Evolutionary conservation across 495 filamentous ascomycete genomes (phyloP).

Genomic region (Xylaria flabelliformis): DNA sequence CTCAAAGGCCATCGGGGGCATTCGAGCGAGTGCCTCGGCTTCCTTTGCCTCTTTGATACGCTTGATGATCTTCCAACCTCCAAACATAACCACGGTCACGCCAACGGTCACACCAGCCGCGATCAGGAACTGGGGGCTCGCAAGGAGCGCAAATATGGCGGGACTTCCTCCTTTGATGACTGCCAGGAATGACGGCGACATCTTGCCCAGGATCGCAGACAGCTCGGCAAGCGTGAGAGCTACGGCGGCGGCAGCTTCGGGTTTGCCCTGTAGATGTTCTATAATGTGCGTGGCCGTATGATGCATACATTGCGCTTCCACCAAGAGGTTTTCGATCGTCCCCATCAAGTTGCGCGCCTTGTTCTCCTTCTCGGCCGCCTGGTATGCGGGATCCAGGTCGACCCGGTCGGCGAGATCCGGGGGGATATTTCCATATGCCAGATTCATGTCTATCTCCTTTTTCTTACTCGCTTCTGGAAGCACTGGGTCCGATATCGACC

Average conservation of each 20-base stretch:
- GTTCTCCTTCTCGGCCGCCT: slow-evolving; percentile 45
- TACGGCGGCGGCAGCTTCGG: slow-evolving; percentile 92
- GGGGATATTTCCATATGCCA: slow-evolving; percentile 80
- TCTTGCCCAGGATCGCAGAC: slow-evolving; percentile 77
- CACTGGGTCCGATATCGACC: slow-evolving; percentile 50
- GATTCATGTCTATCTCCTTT: slow-evolving; percentile 79
- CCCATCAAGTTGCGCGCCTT: slow-evolving; percentile 70
- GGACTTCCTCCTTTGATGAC: slow-evolving; percentile 80
- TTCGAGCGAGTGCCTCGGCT: slow-evolving; percentile 58
- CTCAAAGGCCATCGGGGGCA: slow-evolving; percentile 40
- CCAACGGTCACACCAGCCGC: slow-evolving; percentile 87
- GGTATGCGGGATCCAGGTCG: slow-evolving; percentile 47
- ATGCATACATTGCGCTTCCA: slow-evolving; percentile 87
- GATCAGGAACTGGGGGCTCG: slow-evolving; percentile 90
- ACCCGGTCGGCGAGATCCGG: slow-evolving; percentile 55
- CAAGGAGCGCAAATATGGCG: slow-evolving; percentile 83
- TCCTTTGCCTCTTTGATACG: slow-evolving; percentile 61
- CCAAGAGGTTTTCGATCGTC: slow-evolving; percentile 72
- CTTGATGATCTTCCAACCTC: slow-evolving; percentile 97
- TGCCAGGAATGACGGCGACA: slow-evolving; percentile 79
- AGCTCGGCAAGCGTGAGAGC: slow-evolving; percentile 93
- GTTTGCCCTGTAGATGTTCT: slow-evolving; percentile 84
- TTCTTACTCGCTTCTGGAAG: slow-evolving; percentile 45
- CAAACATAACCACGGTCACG: slow-evolving; percentile 90
- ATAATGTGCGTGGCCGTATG: slow-evolving; percentile 85